phyloP scores from a whole-genome alignment of 768 basidiomycete genomes.

The Crepidotus variabilis region DNA sequence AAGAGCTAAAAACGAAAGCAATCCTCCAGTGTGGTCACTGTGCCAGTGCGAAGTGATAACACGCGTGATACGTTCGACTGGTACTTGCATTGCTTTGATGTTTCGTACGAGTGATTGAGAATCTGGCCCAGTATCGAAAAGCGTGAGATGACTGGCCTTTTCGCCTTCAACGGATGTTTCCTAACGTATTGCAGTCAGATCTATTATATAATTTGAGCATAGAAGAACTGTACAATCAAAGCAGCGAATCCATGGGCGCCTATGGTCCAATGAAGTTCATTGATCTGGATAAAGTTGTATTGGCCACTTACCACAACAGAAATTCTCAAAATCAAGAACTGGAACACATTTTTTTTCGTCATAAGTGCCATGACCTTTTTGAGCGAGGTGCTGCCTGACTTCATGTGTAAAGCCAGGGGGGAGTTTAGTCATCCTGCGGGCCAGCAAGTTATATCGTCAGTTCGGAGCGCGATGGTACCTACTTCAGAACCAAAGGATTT shows the following conservation, averaged over 20 bases:
- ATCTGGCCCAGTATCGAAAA: constrained; percentile 88
- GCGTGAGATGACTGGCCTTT: constrained; percentile 43
- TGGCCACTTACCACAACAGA: constrained; percentile 45
- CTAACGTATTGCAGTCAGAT: constrained; percentile 23
- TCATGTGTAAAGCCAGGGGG: constrained; percentile 80
- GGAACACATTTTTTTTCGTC: constrained; percentile 49
- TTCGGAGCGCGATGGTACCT: background rate
- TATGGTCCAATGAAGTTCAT: constrained; percentile 14
- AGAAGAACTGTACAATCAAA: constrained; percentile 52
- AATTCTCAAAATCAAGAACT: constrained; percentile 67
- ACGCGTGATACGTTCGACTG: constrained; percentile 50
- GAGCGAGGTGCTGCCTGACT: constrained; percentile 55
- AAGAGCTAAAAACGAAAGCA: constrained; percentile 58
- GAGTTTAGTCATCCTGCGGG: constrained; percentile 67
- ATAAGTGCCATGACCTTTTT: constrained; percentile 39
- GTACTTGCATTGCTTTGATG: constrained; percentile 52
- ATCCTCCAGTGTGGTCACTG: constrained; percentile 69
- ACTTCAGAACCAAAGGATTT: background rate
- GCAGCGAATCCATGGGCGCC: constrained; percentile 87
- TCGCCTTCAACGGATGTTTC: constrained; percentile 51
- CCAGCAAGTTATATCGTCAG: background rate
- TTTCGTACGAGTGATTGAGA: constrained; percentile 73
- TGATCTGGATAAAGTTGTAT: background rate
- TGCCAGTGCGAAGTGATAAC: constrained; percentile 82
- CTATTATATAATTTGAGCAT: background rate